These are phyloP conservation scores for Lepiota venenata DNA, from an alignment of 768 basidiomycete genomes.

Conservation along the genomic window DNA sequence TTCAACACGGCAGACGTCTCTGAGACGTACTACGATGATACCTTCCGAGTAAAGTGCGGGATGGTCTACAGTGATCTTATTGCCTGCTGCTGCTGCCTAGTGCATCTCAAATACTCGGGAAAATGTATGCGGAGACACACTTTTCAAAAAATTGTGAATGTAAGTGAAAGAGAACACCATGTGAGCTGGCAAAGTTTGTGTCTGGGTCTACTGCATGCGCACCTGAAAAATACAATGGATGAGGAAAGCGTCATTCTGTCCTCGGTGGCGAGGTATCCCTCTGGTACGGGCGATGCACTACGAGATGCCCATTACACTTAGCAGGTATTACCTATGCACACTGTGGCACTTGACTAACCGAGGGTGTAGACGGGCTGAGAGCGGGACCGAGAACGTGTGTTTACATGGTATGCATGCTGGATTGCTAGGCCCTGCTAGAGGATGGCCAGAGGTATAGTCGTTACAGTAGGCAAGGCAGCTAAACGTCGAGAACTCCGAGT, in stretches of 20 bases:
- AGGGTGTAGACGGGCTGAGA: not conserved
- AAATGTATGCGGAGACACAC: slow-evolving; percentile 46
- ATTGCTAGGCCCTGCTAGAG: too few relatives aligned
- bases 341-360: not conserved
- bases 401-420: not conserved
- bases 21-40: slow-evolving; percentile 37
- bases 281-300: too few relatives aligned
- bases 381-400: not conserved
- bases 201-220: slow-evolving; percentile 15
- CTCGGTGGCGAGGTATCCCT: too few relatives aligned
- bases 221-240: slow-evolving; percentile 21
- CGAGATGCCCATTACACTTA: too few relatives aligned
- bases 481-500: too few relatives aligned
- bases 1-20: slow-evolving; percentile 46
- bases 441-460: too few relatives aligned
- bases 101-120: slow-evolving; percentile 19
- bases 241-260: not conserved
- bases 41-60: slow-evolving; percentile 28
- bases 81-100: slow-evolving; percentile 20
- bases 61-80: slow-evolving; percentile 29
- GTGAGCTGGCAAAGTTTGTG: slow-evolving; percentile 45
- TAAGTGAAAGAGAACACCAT: slow-evolving; percentile 62
- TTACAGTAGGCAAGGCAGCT: too few relatives aligned
- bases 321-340: too few relatives aligned
- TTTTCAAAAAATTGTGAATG: slow-evolving; percentile 41